phyloP scores from a whole-genome alignment of 345 rosid species.

The Angophora floribunda region DNA sequence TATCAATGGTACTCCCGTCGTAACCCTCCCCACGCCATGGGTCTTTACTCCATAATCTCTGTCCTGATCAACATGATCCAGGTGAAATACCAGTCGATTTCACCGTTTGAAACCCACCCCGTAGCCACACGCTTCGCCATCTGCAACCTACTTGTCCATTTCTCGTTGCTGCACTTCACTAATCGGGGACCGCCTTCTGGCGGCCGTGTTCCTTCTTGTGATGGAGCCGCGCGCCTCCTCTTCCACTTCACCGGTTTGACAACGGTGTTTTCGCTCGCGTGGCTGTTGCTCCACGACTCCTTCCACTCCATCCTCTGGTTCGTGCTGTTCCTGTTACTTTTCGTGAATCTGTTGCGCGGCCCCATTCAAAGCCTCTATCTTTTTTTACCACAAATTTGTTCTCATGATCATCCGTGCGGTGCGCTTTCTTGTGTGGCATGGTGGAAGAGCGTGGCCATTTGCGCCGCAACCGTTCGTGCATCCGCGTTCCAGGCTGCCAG shows the following conservation, averaged over 20 bases:
- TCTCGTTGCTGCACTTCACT: fast-evolving
- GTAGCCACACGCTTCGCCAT: background rate
- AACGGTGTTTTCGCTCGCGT: background rate
- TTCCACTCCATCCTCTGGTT: background rate
- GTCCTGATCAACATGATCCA: background rate
- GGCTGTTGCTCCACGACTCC: background rate
- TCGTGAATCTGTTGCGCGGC: fast-evolving
- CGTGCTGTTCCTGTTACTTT: background rate
- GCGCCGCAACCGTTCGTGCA: fast-evolving
- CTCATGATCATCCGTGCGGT: background rate
- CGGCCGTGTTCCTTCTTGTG: background rate
- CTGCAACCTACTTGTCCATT: background rate
- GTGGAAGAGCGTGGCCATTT: background rate
- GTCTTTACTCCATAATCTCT: background rate
- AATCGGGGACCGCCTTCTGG: fast-evolving
- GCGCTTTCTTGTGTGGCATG: background rate
- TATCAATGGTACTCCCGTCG: no score
- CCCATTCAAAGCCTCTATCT: background rate
- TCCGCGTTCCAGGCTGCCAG: no score
- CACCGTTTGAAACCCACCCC: background rate
- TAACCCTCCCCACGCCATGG: background rate
- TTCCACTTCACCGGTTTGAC: background rate
- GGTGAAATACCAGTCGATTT: background rate
- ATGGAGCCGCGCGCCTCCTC: background rate
- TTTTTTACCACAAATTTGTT: background rate